Evolutionary conservation across 768 basidiomycete species (phyloP), one percentile per base, ranked within the genome.

Genomic region (Mrakia frigida): DNA sequence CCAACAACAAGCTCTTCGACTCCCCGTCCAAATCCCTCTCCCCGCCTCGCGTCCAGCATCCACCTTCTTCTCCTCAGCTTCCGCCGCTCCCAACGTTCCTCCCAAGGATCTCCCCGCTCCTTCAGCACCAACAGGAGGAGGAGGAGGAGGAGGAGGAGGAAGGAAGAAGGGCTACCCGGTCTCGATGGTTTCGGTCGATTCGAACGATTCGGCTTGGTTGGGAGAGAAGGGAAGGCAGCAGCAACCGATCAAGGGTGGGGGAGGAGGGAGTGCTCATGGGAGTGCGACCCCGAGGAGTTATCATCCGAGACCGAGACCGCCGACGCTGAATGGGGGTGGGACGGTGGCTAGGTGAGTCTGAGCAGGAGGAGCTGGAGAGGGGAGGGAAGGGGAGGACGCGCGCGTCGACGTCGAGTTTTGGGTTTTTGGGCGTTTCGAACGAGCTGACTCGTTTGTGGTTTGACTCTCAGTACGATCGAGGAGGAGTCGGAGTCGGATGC

Each of bases 141-240:
- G 16, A 52, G 50, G 16, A 23, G 50, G 53, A 23, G 50, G 53
- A 56, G 53, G 53, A n/a, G 53, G 53, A 56, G 53, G 23, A 23
- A 56, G n/a, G 56, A 56, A 56, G 56, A 56, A 56, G n/a, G 56
- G n/a, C n/a, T 56, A 56, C n/a, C 56, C 39, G 2, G 35, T 37
- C 35, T 39, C 35, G 25, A 39, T 68, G 65, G 21, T 68, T 10
- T 68, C 65, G 37, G 65, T 68, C 21, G 65, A 68, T 39, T 68
- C 65, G 35, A 39, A 41, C 35, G 65, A 68, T n/a, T 68, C 65
- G 13, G 65, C 65, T 18, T 68, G 65, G 65, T n/a, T 68, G 65
- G 65, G 65, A 14, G 65, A 68, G 39, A 67, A 68, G 63, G 63
- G 63, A 31, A n/a, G n/a, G 60, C 60, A 35, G 33, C 11, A 18